Base-by-base conservation (phyloP, 192 early-diverging fungal species). In the Backusella tuberculispora region DNA sequence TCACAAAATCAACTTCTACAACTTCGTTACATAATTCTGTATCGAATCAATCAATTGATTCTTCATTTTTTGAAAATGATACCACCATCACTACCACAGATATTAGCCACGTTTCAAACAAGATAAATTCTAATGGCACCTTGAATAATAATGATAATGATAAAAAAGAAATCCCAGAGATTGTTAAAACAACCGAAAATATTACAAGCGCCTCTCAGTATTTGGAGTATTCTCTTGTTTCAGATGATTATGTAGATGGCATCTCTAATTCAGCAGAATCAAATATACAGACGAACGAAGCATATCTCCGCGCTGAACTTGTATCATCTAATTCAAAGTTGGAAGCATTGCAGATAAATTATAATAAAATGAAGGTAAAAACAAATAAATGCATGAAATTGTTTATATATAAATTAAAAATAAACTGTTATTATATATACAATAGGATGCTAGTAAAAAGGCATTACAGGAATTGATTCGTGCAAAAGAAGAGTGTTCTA, bases 401-500 rank as follows among this genome's bases (percentile, higher is more conserved):
- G 5, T 5, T 53, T 19, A 6, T 19, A 24, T 21, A 21, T 53
- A 12, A 60, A 19, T 13, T 13, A 46, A 46, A 50, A 5, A 48
- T n/a, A 53, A 53, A 53, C 47, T 19, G 3, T 53, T 53, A 9
- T 5, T 60, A 24, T 26, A 26, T 60, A 26, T 24, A 24, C 26
- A 26, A 12, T 56, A 56, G 53, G 74, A 76, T 12, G 78, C 73
- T 13, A 85, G 84, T 66, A 73, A 70, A 26, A 63, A 45, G 14
- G 82, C 84, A 17, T 63, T 81, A 44, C 79, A 81, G 66, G 85
- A 84, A 43, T 82, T 78, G 42, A 79, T 68, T 0, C 48, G 81
- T 12, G 77, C 80, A 10, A 87, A 89, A 48, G 85, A 87, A 74
- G 83, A 86, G 44, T 80, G 79, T 73, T 44, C 71, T 26, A 83